phyloP scores from a whole-genome alignment of 2,329 filamentous ascomycete species.

The Endocalyx cinctus region DNA sequence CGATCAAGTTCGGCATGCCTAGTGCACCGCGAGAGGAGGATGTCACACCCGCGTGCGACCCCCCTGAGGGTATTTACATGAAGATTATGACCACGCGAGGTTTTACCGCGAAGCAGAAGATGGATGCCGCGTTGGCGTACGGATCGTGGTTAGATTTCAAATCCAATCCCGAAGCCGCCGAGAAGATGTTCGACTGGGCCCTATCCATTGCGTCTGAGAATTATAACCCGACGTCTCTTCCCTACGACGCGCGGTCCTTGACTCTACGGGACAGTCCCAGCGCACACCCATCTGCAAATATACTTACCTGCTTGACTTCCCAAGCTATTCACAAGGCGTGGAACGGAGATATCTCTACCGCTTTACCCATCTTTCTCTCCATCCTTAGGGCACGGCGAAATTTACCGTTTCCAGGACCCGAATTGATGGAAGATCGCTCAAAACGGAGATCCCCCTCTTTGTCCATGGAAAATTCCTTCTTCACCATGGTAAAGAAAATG shows the following conservation, averaged over 20 bases:
- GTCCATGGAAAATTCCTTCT: constrained; percentile 15
- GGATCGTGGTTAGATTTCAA: constrained; percentile 84
- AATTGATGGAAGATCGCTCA: constrained; percentile 1
- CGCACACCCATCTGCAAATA: constrained; percentile 64
- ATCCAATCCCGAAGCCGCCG: constrained; percentile 57
- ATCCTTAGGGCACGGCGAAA: constrained; percentile 73
- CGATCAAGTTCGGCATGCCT: constrained; percentile 60
- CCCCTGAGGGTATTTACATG: constrained; percentile 74
- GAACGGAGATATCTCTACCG: constrained; percentile 58
- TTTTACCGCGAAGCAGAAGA: constrained; percentile 70
- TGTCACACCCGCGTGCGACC: constrained; percentile 63
- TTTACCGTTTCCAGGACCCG: constrained; percentile 33
- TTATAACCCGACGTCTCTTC: constrained; percentile 27
- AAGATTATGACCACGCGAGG: constrained; percentile 77
- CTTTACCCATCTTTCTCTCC: constrained; percentile 81
- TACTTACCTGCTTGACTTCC: constrained; percentile 70
- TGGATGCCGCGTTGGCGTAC: constrained; percentile 78
- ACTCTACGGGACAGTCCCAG: constrained; percentile 57
- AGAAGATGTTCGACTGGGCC: constrained; percentile 70
- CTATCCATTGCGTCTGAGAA: constrained; percentile 64
- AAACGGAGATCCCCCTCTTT: not conserved
- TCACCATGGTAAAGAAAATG: constrained; percentile 23
- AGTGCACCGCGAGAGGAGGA: constrained; percentile 69
- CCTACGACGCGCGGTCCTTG: constrained; percentile 59
- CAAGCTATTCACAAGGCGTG: constrained; percentile 75